Conservation (phyloP, 148 eudicot species). For the Arbutus unedo region DNA sequence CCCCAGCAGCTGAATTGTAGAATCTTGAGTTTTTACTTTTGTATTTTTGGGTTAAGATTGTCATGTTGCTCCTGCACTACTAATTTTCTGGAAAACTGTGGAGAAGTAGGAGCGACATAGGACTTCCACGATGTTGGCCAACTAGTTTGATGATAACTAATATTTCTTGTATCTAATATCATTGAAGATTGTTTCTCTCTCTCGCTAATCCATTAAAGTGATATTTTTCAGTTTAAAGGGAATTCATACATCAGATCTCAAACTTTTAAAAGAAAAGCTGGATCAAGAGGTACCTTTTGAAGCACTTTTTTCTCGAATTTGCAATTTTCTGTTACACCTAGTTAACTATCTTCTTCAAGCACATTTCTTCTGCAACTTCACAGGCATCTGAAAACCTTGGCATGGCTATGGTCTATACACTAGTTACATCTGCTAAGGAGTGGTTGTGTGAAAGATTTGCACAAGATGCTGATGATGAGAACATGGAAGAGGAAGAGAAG, state of each 20-base stretch:
- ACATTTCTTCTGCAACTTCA: slow-evolving; percentile 1
- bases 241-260: slow-evolving; percentile 59
- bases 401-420: slow-evolving; percentile 95
- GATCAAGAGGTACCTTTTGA: slow-evolving; percentile 65
- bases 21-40: not conserved
- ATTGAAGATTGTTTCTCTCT: slow-evolving; percentile 4
- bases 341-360: not conserved
- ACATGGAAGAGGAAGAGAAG: slow-evolving; percentile 45
- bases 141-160: not conserved
- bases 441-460: slow-evolving; percentile 88
- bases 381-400: slow-evolving; percentile 98
- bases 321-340: not conserved
- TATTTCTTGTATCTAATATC: not conserved
- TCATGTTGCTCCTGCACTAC: not conserved
- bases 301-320: not conserved
- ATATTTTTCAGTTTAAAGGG: slow-evolving; percentile 63
- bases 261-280: slow-evolving; percentile 68
- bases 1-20: not conserved
- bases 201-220: slow-evolving; percentile 6
- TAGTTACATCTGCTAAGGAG: slow-evolving; percentile 80
- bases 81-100: not conserved
- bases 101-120: not conserved
- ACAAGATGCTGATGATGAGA: slow-evolving; percentile 43
- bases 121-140: slow-evolving; percentile 10
- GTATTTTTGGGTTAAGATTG: not conserved